Percentiles rank a stretch among this genome's conserved stretches.
These are phyloP conservation scores for Lodderomyces theae DNA, from an alignment of 1,139 yeast species.

Conservation along the genomic window DNA sequence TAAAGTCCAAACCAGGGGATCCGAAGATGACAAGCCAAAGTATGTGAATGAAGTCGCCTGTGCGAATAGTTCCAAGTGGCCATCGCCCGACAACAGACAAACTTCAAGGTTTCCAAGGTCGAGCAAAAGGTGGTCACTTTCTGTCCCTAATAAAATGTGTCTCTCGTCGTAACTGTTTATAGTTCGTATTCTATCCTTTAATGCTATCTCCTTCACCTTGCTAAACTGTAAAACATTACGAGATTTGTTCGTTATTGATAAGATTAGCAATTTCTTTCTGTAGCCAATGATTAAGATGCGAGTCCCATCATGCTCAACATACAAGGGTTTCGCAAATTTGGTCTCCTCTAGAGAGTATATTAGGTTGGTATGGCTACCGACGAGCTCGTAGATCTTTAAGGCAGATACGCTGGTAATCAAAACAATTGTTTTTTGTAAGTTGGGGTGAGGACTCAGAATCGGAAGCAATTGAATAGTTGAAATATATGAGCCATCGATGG, in stretches of 20 bases:
- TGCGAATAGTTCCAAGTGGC: constrained; percentile 18
- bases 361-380: constrained; percentile 35
- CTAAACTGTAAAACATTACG: constrained; percentile 31
- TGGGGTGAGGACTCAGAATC: constrained; percentile 13
- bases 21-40: constrained; percentile 25
- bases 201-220: constrained; percentile 23
- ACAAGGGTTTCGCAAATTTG: constrained; percentile 12
- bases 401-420: constrained; percentile 26
- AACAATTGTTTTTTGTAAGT: constrained; percentile 24
- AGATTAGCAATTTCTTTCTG: constrained; percentile 31
- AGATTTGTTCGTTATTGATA: constrained; percentile 28
- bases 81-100: constrained; percentile 16
- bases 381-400: constrained; percentile 32
- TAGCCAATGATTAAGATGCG: constrained; percentile 27
- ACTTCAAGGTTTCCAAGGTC: constrained; percentile 22
- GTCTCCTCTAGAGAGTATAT: constrained; percentile 32
- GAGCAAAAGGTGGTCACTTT: constrained; percentile 28
- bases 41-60: constrained; percentile 27
- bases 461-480: constrained; percentile 20
- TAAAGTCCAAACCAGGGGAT: constrained; percentile 24
- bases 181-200: constrained; percentile 28
- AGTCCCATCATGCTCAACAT: constrained; percentile 15
- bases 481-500: constrained; percentile 22
- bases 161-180: constrained; percentile 17
- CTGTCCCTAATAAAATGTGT: constrained; percentile 25